phyloP scores from a whole-genome alignment of 2,329 filamentous ascomycete genomes.

The Fusarium metavorans region DNA sequence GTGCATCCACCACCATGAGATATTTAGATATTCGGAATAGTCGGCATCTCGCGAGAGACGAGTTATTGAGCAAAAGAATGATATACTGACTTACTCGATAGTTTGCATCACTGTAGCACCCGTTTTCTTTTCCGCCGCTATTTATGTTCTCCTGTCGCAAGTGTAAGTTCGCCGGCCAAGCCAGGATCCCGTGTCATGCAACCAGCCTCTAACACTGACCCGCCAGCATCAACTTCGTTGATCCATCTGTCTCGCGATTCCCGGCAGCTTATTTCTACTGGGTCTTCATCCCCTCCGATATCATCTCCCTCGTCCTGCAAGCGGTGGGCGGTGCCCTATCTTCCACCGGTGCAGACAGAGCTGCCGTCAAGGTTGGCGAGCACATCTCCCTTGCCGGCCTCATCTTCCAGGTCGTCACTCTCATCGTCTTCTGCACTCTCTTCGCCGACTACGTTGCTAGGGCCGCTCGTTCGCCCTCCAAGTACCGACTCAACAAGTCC shows the following conservation, averaged over 20 bases:
- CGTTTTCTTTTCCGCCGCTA: slow-evolving; percentile 46
- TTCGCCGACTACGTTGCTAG: slow-evolving; percentile 56
- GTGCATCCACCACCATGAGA: slow-evolving; percentile 1
- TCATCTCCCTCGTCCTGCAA: slow-evolving; percentile 64
- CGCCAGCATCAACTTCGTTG: slow-evolving; percentile 38
- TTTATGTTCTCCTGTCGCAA: slow-evolving; percentile 46
- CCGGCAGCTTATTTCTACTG: slow-evolving; percentile 40
- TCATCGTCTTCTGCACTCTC: slow-evolving; percentile 57
- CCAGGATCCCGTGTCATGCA: background rate
- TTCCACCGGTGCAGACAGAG: slow-evolving; percentile 49
- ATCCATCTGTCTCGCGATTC: slow-evolving; percentile 40
- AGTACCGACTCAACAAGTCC: slow-evolving; percentile 46
- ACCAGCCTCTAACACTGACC: background rate
- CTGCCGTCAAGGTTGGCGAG: slow-evolving; percentile 53
- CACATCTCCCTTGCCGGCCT: slow-evolving; percentile 64
- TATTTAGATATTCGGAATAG: background rate
- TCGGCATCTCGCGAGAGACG: background rate
- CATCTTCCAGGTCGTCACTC: slow-evolving; percentile 62
- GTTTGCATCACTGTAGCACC: slow-evolving; percentile 50
- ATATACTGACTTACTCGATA: slow-evolving; percentile 22
- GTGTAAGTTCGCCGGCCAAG: slow-evolving; percentile 34
- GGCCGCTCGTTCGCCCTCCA: slow-evolving; percentile 43
- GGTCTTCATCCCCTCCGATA: slow-evolving; percentile 57
- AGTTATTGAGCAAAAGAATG: background rate
- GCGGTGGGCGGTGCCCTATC: slow-evolving; percentile 63